A percentile compares a stretch with the other conserved stretches of the same genome.
Evolutionary conservation across 768 basidiomycete genomes (phyloP).

Genomic region (Trametes coccinea): DNA sequence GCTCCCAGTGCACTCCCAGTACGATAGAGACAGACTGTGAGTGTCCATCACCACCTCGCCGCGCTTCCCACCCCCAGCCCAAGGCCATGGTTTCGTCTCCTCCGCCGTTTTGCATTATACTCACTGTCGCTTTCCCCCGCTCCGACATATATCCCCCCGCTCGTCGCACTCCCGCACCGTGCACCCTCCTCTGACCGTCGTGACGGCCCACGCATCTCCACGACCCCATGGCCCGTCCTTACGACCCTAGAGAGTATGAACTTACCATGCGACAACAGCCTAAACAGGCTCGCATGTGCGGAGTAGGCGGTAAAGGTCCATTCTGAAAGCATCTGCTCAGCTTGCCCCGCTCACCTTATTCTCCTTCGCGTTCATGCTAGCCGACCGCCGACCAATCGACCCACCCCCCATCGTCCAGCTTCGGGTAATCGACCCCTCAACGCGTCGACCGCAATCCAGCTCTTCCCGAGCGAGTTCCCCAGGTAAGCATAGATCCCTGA

Average conservation of each 20-base stretch:
- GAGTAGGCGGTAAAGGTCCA: constrained; percentile 76
- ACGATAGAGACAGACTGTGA: constrained; percentile 43
- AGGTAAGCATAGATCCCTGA: constrained; percentile 18
- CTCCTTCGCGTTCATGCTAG: constrained; percentile 39
- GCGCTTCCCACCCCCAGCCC: constrained; percentile 22
- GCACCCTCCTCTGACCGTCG: not conserved
- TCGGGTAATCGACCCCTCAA: constrained; percentile 71
- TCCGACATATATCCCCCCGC: constrained; percentile 22
- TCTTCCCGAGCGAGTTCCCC: constrained; percentile 29
- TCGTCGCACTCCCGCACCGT: constrained; percentile 17
- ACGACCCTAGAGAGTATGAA: constrained; percentile 70
- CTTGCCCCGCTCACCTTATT: constrained; percentile 7
- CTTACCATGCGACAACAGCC: constrained; percentile 88
- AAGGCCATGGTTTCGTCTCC: constrained; percentile 23
- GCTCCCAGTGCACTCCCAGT: constrained; percentile 26
- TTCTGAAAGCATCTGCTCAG: constrained; percentile 17
- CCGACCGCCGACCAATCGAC: constrained; percentile 95
- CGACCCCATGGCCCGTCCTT: constrained; percentile 23
- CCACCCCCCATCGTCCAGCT: constrained; percentile 97
- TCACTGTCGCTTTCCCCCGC: constrained; percentile 19
- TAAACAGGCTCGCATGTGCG: constrained; percentile 89
- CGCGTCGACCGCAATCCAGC: constrained; percentile 28
- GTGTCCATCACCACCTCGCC: constrained; percentile 20
- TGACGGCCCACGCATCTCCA: not conserved
- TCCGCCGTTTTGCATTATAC: constrained; percentile 11